A percentile compares a stretch with the other conserved stretches of the same genome.
Conservation (phyloP, 1,284 basidiomycete species). For the Naganishia sp. region DNA sequence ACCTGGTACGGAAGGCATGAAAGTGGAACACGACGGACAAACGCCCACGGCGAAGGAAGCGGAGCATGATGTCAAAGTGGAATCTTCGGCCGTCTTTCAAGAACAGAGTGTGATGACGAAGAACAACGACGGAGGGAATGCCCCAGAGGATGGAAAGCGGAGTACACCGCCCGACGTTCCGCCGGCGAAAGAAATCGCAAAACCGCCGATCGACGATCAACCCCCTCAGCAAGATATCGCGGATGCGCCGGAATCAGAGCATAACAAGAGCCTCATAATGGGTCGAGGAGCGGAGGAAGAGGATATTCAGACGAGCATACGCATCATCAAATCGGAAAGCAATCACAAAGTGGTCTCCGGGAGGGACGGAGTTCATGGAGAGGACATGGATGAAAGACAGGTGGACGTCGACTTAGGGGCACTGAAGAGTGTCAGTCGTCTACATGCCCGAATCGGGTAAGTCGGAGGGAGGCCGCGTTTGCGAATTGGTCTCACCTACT, state of each 20-base stretch:
- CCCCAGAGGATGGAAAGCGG: conserved; percentile 18
- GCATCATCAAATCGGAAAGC: conserved; percentile 1
- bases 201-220: conserved; percentile 16
- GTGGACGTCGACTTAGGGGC: conserved; percentile 96
- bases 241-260: neutral
- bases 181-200: conserved; percentile 25
- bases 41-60: conserved; percentile 4
- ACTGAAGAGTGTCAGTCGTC: conserved; percentile 91
- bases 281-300: conserved; percentile 1
- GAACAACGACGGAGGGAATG: conserved; percentile 12
- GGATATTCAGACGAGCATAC: neutral
- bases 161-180: conserved; percentile 24
- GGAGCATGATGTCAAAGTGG: conserved; percentile 1
- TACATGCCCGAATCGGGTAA: conserved; percentile 94
- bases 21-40: neutral
- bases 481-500: too few relatives aligned
- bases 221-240: neutral
- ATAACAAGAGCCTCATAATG: neutral
- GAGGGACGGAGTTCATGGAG: neutral
- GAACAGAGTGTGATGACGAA: neutral
- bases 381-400: conserved; percentile 48
- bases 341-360: neutral
- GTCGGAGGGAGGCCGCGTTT: neutral
- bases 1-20: neutral
- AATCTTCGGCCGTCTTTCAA: conserved; percentile 7